A percentile compares a stretch with the other conserved stretches of the same genome.
These are phyloP conservation scores for Monosporozyma siamensis DNA, from an alignment of 805 yeast genomes.

Conservation along the genomic window DNA sequence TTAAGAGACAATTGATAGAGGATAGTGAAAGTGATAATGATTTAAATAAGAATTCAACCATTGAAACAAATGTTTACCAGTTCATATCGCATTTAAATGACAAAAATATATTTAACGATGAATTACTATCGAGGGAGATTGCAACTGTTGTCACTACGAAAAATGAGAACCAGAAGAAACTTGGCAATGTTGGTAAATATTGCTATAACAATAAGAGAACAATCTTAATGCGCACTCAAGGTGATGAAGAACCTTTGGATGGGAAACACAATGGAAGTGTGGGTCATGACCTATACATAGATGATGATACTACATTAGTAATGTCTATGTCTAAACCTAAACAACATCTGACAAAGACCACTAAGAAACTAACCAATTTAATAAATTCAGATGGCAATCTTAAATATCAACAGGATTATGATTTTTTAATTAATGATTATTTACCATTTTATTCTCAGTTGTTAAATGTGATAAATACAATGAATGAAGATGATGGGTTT, in stretches of 20 bases:
- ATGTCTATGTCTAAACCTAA: not conserved
- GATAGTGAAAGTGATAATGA: not conserved
- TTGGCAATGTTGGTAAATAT: not conserved
- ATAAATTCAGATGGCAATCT: not conserved
- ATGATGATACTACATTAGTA: slow-evolving; percentile 3
- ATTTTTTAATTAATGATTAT: slow-evolving; percentile 17
- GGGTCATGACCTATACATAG: no score
- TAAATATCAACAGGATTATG: slow-evolving; percentile 30
- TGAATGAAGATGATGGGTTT: slow-evolving; percentile 14
- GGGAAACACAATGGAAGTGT: no score
- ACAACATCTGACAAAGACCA: not conserved
- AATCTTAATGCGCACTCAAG: slow-evolving; percentile 9
- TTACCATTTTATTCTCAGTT: slow-evolving; percentile 10
- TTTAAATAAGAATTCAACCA: not conserved
- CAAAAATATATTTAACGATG: slow-evolving; percentile 1
- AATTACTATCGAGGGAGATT: not conserved
- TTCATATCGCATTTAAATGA: not conserved
- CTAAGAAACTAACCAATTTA: not conserved
- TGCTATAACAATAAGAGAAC: slow-evolving; percentile 20
- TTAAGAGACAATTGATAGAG: not conserved
- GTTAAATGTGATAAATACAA: slow-evolving; percentile 16
- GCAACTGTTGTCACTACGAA: no score
- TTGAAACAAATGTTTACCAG: not conserved
- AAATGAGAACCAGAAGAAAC: no score
- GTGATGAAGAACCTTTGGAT: slow-evolving; percentile 7